Conservation (phyloP, 805 yeast species). For the Maudiozyma turicensis region DNA sequence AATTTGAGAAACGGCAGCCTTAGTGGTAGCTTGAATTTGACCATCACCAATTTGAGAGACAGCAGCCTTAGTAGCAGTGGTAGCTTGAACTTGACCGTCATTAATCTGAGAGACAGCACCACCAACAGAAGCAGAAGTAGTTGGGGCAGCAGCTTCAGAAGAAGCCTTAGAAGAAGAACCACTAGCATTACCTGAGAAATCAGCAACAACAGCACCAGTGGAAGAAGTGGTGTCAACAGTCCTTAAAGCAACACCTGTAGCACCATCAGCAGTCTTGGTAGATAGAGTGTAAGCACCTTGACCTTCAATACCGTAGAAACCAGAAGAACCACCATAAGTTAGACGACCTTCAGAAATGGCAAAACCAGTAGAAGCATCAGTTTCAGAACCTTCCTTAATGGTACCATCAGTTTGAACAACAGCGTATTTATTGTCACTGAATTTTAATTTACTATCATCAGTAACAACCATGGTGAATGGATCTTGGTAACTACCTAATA, state of each 20-base stretch:
- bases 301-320: slow-evolving; percentile 33
- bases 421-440: slow-evolving; percentile 25
- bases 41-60: slow-evolving; percentile 36
- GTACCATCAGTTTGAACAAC: slow-evolving; percentile 20
- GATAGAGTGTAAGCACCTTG: slow-evolving; percentile 20
- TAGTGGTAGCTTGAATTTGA: slow-evolving; percentile 29
- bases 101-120: slow-evolving; percentile 16
- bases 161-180: slow-evolving; percentile 1
- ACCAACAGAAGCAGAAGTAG: slow-evolving; percentile 21
- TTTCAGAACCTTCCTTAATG: slow-evolving; percentile 14
- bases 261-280: slow-evolving; percentile 17
- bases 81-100: slow-evolving; percentile 11
- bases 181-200: slow-evolving; percentile 9
- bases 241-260: slow-evolving; percentile 15
- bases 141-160: slow-evolving; percentile 9
- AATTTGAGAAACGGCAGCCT: slow-evolving; percentile 30
- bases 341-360: slow-evolving; percentile 32
- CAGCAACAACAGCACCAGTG: slow-evolving; percentile 14
- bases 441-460: slow-evolving; percentile 27
- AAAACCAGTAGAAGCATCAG: slow-evolving; percentile 30
- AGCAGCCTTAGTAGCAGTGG: slow-evolving; percentile 16
- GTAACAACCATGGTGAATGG: slow-evolving; percentile 19
- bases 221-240: slow-evolving; percentile 7
- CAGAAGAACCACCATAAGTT: slow-evolving; percentile 26
- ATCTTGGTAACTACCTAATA: slow-evolving; percentile 10